These are phyloP conservation scores for Wickerhamomyces subpelliculosus DNA, from an alignment of 805 yeast genomes.

Conservation along the genomic window DNA sequence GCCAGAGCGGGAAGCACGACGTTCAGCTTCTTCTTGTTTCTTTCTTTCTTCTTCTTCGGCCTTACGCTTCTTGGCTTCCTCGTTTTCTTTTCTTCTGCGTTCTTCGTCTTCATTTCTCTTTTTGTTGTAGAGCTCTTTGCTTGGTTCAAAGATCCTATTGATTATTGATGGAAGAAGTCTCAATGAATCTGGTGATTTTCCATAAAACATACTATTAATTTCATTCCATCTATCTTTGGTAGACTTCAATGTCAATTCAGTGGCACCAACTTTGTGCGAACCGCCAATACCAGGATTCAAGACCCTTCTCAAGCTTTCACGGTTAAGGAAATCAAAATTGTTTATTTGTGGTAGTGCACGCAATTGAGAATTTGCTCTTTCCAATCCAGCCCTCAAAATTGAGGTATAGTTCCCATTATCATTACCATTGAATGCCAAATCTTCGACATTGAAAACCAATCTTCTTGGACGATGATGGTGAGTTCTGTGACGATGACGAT, in stretches of 20 bases:
- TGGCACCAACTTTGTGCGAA: neutral
- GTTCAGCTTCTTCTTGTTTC: conserved; percentile 24
- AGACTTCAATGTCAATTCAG: conserved; percentile 24
- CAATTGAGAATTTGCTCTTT: neutral
- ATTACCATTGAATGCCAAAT: conserved; percentile 5
- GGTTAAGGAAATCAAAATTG: neutral
- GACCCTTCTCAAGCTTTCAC: neutral
- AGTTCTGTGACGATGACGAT: neutral
- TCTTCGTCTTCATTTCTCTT: conserved; percentile 24
- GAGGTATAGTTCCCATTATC: conserved; percentile 12
- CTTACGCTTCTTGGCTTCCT: conserved; percentile 21
- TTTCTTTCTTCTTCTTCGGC: conserved; percentile 20
- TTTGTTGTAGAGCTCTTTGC: conserved; percentile 31
- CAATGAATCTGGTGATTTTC: conserved; percentile 28
- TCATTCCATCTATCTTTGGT: conserved; percentile 69
- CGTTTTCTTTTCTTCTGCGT: conserved; percentile 19
- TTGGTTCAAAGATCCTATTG: conserved; percentile 41
- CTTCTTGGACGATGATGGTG: neutral
- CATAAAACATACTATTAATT: conserved; percentile 42
- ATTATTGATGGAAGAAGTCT: conserved; percentile 37
- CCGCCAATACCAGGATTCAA: neutral
- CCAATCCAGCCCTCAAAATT: neutral
- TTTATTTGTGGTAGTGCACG: neutral
- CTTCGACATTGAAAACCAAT: neutral
- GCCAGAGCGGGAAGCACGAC: conserved; percentile 9